A percentile compares a stretch with the other conserved stretches of the same genome.
These are phyloP conservation scores for Entomortierella parvispora DNA, from an alignment of 192 early-diverging fungal species.

Conservation along the genomic window DNA sequence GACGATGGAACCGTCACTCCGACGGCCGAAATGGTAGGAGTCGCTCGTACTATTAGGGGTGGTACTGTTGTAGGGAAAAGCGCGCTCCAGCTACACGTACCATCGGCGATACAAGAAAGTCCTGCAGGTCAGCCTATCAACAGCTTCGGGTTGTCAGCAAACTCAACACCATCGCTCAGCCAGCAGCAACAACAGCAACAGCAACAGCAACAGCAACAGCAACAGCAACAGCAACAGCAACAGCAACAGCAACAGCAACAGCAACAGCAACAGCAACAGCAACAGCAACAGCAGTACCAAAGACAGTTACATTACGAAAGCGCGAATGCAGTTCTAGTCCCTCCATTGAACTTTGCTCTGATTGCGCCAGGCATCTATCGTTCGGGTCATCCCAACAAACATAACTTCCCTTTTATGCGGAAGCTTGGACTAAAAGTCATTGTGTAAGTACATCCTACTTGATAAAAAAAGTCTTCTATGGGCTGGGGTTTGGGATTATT, in stretches of 20 bases:
- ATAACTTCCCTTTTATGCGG: conserved; percentile 90
- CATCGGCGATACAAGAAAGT: background rate
- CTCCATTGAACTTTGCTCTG: conserved; percentile 95
- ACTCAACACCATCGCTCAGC: background rate
- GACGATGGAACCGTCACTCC: conserved; percentile 40
- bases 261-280: conserved; percentile 2
- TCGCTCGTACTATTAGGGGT: conserved; percentile 21
- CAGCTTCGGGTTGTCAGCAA: background rate
- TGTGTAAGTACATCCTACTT: conserved; percentile 64
- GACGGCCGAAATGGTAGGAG: conserved; percentile 14
- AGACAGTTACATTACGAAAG: conserved; percentile 51
- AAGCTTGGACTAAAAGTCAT: conserved; percentile 87
- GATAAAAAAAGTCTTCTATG: background rate
- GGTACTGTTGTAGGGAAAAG: conserved; percentile 12
- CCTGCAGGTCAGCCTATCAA: background rate
- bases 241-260: background rate
- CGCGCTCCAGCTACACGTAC: background rate
- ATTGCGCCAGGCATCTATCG: conserved; percentile 93
- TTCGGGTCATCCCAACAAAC: conserved; percentile 91
- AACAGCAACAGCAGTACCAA: conserved; percentile 29
- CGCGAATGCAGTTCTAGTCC: conserved; percentile 73
- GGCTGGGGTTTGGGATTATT: too few species aligned
- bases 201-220: conserved; percentile 1
- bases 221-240: background rate
- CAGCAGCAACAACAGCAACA: background rate